Conservation (phyloP, 352 stramenopile genomes). For the Paralagenidium karlingii region DNA sequence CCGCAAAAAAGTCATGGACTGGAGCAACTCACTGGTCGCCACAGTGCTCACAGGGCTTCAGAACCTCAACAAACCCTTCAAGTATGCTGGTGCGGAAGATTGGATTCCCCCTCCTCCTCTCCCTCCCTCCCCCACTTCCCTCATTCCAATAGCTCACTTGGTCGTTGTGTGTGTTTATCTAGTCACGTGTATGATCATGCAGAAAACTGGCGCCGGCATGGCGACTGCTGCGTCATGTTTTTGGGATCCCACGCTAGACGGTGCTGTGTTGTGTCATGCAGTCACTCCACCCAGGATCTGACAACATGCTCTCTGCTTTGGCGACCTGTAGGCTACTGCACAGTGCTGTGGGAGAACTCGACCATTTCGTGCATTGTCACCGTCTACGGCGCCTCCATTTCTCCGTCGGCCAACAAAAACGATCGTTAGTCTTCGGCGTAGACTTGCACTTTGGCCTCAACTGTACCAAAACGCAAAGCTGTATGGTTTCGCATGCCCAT, state of each 20-base stretch:
- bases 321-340: too few species aligned
- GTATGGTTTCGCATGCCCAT: too few species aligned
- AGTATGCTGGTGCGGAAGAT: conserved; percentile 19
- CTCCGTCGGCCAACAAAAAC: conserved; percentile 55
- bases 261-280: conserved; percentile 2
- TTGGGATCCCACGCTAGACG: conserved; percentile 65
- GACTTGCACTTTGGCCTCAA: too few species aligned
- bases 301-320: not conserved
- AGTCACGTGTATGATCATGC: conserved; percentile 80
- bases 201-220: conserved; percentile 68
- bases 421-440: too few species aligned
- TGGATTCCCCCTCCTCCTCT: not conserved
- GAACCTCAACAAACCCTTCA: conserved; percentile 83
- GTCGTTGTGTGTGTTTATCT: too few species aligned
- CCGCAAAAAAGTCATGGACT: conserved; percentile 77
- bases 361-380: conserved; percentile 78
- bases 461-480: too few species aligned
- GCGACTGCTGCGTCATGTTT: conserved; percentile 57
- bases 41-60: conserved; percentile 66
- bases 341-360: conserved; percentile 75
- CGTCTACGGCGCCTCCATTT: conserved; percentile 72
- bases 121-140: not conserved
- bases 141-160: not conserved
- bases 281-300: not conserved
- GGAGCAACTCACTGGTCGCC: conserved; percentile 71